Base-by-base conservation (phyloP, 352 stramenopile genomes). In the Phytophthora melonis region DNA sequence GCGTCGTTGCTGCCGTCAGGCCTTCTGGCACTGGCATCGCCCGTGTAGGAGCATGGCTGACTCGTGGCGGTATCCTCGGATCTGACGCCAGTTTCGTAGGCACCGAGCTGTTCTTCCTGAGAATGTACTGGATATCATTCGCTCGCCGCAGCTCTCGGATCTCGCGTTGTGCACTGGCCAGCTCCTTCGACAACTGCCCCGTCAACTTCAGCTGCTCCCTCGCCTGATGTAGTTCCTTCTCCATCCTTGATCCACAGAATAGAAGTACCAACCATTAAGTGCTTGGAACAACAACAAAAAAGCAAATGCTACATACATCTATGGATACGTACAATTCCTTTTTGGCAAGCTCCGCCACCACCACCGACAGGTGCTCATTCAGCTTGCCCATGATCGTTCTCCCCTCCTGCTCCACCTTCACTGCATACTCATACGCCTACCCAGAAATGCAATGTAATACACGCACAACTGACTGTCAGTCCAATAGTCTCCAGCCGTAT, bases 71-170 rank as follows among this genome's bases (percentile, higher is more conserved):
- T 67, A 72, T 66, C 52, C 62, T 78, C 34, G 52, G 34, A 21
- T 77, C 49, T 13, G 62, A 63, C 14, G 66, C 18, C 27, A 64
- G 49, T n/a, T 68, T 78, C 19, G 58, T 6, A 3, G 63, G 63
- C 30, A 76, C 45, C 2, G 61, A 70, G 58, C 56, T 83, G 16
- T 77, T 82, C 36, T 75, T 88, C 32, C 45, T 61, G 23, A 95
- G 75, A 30, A 94, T 69, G 23, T 76, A 80, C 60, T 93, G 87
- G 43, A 95, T 92, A 53, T 89, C 88, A 64, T 86, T 89, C 18
- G 83, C 81, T 25, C 86, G 78, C 62, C 88, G 78, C 32, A 95
- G 59, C 23, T 94, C 89, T 39, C 86, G 87, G 53, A 95, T 93
- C 50, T 94, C 87, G 11, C 87, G 83, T 59, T 95, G 89, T 1